Percentiles rank a stretch among this genome's conserved stretches.
Conservation (phyloP, 805 yeast genomes). For the Brettanomyces naardenensis region DNA sequence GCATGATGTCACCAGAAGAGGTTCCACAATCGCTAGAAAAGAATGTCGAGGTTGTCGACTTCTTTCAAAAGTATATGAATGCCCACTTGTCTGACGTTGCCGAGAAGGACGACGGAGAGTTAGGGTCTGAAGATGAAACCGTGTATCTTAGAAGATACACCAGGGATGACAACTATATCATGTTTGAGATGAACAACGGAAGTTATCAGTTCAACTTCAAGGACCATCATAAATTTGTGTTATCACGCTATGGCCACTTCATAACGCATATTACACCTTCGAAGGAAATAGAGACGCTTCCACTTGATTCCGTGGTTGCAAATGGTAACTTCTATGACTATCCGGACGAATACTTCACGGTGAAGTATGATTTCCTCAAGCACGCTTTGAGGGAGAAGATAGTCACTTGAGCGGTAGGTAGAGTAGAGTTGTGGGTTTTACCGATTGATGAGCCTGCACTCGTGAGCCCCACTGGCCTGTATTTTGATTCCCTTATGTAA, state of each 20-base stretch:
- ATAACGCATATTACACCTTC: conserved; percentile 78
- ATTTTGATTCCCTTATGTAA: too few species aligned
- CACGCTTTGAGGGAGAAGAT: conserved; percentile 47
- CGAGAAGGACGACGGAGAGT: conserved; percentile 37
- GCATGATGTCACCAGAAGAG: conserved; percentile 34
- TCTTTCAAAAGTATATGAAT: conserved; percentile 88
- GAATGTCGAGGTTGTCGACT: conserved; percentile 79
- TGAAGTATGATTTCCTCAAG: conserved; percentile 51
- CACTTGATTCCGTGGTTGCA: conserved; percentile 40
- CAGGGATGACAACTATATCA: conserved; percentile 70
- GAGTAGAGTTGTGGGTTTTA: too few species aligned
- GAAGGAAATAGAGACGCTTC: conserved; percentile 62
- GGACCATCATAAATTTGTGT: conserved; percentile 85
- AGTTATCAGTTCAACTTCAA: conserved; percentile 90
- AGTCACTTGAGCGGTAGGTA: conserved; percentile 6
- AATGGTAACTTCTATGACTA: conserved; percentile 33
- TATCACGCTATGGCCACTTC: conserved; percentile 67
- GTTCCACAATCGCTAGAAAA: conserved; percentile 46
- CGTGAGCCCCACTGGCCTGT: too few species aligned
- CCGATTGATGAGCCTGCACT: too few species aligned
- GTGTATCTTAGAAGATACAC: conserved; percentile 78
- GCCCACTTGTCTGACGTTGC: conserved; percentile 79
- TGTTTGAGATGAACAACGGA: conserved; percentile 92
- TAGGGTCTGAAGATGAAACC: conserved; percentile 40
- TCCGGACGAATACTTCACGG: conserved; percentile 37